phyloP scores from a whole-genome alignment of 192 early-diverging fungal species.

The Backusella sp. region DNA sequence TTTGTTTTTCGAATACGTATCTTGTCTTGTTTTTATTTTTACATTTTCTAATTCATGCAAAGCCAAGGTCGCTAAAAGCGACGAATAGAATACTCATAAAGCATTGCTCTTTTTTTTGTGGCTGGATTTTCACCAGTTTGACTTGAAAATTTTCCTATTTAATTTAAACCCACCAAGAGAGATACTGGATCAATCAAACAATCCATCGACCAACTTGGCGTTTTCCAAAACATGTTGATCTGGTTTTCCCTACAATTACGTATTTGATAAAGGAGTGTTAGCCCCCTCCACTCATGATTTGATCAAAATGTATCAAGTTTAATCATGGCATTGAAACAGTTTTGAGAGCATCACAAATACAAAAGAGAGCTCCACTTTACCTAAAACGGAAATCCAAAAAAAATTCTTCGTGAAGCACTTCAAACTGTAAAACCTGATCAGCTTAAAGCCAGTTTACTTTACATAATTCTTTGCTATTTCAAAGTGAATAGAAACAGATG shows the following conservation, averaged over 20 bases:
- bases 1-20: neutral
- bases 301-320: neutral
- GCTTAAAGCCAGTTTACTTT: neutral
- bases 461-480: no score
- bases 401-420: neutral
- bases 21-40: neutral
- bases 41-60: neutral
- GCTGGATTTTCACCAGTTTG: neutral
- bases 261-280: no score
- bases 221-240: no score
- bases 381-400: neutral
- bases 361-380: neutral
- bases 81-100: neutral
- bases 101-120: neutral
- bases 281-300: neutral
- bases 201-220: no score
- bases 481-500: no score
- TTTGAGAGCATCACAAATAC: neutral
- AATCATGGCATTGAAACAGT: neutral
- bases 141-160: neutral
- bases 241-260: no score
- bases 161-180: no score
- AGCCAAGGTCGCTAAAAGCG: neutral
- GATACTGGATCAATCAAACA: no score
- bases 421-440: neutral